A percentile compares a stretch with the other conserved stretches of the same genome.
phyloP scores from a whole-genome alignment of 108 stramenopile genomes.

The Cyclotella cryptica region DNA sequence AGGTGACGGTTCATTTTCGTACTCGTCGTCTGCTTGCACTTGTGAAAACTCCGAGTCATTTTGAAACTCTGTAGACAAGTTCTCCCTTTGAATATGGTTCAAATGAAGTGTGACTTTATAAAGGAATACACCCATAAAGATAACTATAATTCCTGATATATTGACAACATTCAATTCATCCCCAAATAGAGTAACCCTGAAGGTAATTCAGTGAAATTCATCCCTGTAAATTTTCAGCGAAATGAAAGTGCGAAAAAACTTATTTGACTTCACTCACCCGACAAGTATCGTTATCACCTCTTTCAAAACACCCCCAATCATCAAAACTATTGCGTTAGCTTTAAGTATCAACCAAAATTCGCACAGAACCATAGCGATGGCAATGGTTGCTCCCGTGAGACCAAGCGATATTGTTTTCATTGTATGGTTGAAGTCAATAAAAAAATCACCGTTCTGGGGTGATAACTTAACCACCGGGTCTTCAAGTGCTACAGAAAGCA shows the following conservation, averaged over 20 bases:
- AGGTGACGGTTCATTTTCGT: slow-evolving; percentile 33
- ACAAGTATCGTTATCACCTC: slow-evolving; percentile 87
- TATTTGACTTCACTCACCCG: slow-evolving; percentile 53
- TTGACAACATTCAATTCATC: slow-evolving; percentile 75
- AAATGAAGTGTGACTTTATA: slow-evolving; percentile 83
- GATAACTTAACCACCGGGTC: slow-evolving; percentile 67
- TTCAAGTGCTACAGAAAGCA: slow-evolving; percentile 71
- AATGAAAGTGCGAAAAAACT: background rate
- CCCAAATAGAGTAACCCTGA: slow-evolving; percentile 69
- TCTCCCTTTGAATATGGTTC: slow-evolving; percentile 45
- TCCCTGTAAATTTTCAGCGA: background rate
- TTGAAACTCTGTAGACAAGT: slow-evolving; percentile 10
- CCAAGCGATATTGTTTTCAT: slow-evolving; percentile 66
- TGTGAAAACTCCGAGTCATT: slow-evolving; percentile 37
- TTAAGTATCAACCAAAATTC: slow-evolving; percentile 91
- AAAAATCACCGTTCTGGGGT: slow-evolving; percentile 40
- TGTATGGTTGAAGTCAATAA: slow-evolving; percentile 36
- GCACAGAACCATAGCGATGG: slow-evolving; percentile 87
- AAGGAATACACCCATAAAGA: slow-evolving; percentile 79
- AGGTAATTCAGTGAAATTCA: background rate
- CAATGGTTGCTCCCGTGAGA: slow-evolving; percentile 73
- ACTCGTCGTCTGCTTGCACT: slow-evolving; percentile 36
- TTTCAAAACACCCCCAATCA: slow-evolving; percentile 93
- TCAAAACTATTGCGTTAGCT: slow-evolving; percentile 83
- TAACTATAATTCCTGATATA: slow-evolving; percentile 66